Base-by-base conservation (phyloP, 1,284 basidiomycete genomes). In the Golubevia sp. region DNA sequence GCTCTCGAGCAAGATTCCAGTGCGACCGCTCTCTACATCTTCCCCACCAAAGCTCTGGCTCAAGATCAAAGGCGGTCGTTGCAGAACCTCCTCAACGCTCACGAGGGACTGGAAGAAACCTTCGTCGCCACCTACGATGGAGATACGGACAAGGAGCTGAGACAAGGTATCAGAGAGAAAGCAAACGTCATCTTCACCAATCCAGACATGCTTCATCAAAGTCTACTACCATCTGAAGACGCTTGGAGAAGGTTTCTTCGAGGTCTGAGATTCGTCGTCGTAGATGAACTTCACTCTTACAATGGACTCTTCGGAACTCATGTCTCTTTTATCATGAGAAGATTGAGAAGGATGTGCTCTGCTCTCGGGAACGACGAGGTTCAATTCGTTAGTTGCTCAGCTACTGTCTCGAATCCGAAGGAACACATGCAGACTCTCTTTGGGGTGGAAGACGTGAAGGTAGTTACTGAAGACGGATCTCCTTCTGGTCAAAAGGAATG, bases 21-120 rank as follows among this genome's bases (percentile, higher is more conserved):
- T 15, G 82, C 91, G 1, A 94, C 90, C 0, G 92, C 92, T 1
- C 88, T 96, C 56, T 92, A 93, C 76, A 88, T 96, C 55, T 96
- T 94, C 74, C 94, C 93, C 0, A 96, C 94, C 0, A 96, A 96
- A 90, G 93, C 93, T 7, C 86, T 96, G 27, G 93, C 94, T 0
- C 94, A 96, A 84, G 93, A 96, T 79, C 94, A 96, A 83, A 89
- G 88, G 67, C 63, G 74, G 2, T 79, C 80, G 18, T 62, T 83
- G 7, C 70, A 72, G 53, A 70, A 73, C 21, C 62, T 83, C 0
- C 62, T 82, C 6, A 49, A 58, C 44, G 63, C 66, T 27, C 72
- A 67, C 50, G 67, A 72, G 34, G 63, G 67, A 1, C 66, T 74
- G 18, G 64, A 71, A 21, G 75, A 71, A 6, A 70, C 64, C 24